Evolutionary conservation across 345 rosid species (phyloP).

Genomic region (Euphorbia lathyris): DNA sequence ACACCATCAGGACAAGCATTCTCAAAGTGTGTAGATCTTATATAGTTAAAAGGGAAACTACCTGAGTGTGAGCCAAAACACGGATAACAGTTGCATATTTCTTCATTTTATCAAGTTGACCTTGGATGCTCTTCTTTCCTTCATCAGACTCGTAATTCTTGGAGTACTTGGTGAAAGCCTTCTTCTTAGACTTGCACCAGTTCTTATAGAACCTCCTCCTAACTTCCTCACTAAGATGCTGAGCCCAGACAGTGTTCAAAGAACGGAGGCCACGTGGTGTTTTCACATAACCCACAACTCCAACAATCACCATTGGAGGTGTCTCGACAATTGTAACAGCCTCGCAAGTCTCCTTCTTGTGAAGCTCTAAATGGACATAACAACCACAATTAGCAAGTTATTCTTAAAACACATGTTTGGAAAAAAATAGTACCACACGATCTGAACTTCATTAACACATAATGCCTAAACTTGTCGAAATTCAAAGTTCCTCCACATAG

Average conservation of each 20-base stretch:
- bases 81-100: constrained; percentile 67
- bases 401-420: neutral
- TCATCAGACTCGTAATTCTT: constrained; percentile 57
- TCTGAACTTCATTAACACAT: neutral
- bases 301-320: constrained; percentile 81
- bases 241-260: constrained; percentile 83
- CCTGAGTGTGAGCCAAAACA: constrained; percentile 88
- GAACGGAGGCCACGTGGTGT: constrained; percentile 74
- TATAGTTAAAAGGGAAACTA: constrained; percentile 1
- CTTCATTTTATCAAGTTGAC: constrained; percentile 84
- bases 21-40: neutral
- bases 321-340: constrained; percentile 82
- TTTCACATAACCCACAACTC: constrained; percentile 76
- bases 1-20: neutral
- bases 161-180: constrained; percentile 69
- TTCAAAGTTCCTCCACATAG: too few relatives aligned
- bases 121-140: constrained; percentile 57
- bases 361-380: constrained; percentile 50
- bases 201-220: constrained; percentile 81
- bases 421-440: neutral
- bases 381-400: neutral
- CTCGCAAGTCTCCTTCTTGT: constrained; percentile 92
- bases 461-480: too few relatives aligned
- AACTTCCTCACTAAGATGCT: constrained; percentile 80
- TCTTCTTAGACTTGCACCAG: constrained; percentile 88